Base-by-base conservation (phyloP, 2,329 filamentous ascomycete species). In the Hypoxylon sp. region DNA sequence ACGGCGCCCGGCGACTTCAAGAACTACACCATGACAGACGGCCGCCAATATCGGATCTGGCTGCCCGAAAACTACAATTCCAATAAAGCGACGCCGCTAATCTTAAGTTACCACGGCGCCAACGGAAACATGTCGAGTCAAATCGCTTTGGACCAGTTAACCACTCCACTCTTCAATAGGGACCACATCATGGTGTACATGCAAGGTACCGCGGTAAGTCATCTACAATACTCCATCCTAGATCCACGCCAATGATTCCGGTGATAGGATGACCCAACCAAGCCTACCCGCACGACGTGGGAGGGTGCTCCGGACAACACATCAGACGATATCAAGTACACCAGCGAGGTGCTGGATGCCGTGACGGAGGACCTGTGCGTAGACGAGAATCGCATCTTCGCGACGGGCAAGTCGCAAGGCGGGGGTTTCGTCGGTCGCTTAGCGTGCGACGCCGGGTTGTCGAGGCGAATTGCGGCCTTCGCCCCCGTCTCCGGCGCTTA, bases 351-450 rank as follows among this genome's bases (percentile, higher is more conserved):
- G 22, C 64, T 78, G 1, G 72, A 75, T 20, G 69, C 70, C 11
- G 51, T 76, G 7, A 68, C 65, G 19, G 22, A 37, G 1, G 63
- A 71, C 20, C 44, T 73, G 3, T 74, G 72, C 58, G 55, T 73
- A 4, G 71, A 74, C 66, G 64, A 49, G 32, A 54, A 54, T 49
- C 71, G 72, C 30, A 64, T 74, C 22, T 74, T 69, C 44, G 72
- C 71, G 6, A 72, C 71, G 30, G 72, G 72, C 1, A 74, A 73
- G 43, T 73, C 71, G 3, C 72, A 74, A 50, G 72, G 71, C 43
- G 72, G 71, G 28, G 64, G 68, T 22, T 68, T 74, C 48, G 67
- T 69, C 2, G 69, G 69, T 13, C 65, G 67, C 5, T 70, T 74
- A 2, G 72, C 72, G 0, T 74, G 72, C 56, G 67, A 73, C 47